Evolutionary conservation across 495 filamentous ascomycete species (phyloP), one percentile per base, ranked within the genome.

Genomic region (Penicillium salamii): DNA sequence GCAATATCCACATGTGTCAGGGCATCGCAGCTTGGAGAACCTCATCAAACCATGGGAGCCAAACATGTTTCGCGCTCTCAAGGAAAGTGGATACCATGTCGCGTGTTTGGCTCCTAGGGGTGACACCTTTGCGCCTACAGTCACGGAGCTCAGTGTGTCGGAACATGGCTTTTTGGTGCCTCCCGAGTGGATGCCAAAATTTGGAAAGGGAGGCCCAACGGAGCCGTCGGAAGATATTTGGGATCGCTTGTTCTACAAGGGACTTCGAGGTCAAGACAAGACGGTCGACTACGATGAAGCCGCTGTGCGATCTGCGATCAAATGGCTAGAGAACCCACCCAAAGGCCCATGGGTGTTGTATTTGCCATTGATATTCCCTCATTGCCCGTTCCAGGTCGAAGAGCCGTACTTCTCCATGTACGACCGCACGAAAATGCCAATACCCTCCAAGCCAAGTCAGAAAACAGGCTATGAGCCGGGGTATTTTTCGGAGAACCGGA

Each of bases 41-140:
- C 46, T 64, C 3, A 64, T 64, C 50, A 63, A 64, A 39, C 57
- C 55, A 19, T 64, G 58, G 61, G 61, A 64, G 35, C 58, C 55
- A 7, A 64, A 64, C 42, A 43, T 63, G 19, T 61, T 64, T 24
- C 54, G 58, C 15, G 52, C 53, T 3, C 21, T 61, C 26, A 58
- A 61, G 36, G 61, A 61, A 26, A 39, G 52, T 28, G 58, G 58
- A 5, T 64, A 64, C 31, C 61, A 64, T 40, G 45, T 61, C 20
- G 58, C 61, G 15, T 64, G 58, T 32, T 41, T 61, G 13, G 58
- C 61, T 2, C 61, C 61, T 24, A 29, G 61, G 15, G 61, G 55
- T 7, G 61, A 64, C 33, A 53, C 53, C 1, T 64, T 61, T 43
- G 61, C 61, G 3, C 61, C 61, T 1, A 52, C 52, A 1, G 52